Evolutionary conservation across 2,329 filamentous ascomycete genomes (phyloP), one percentile per base, ranked within the genome.

Genomic region (Aureobasidium sp.): DNA sequence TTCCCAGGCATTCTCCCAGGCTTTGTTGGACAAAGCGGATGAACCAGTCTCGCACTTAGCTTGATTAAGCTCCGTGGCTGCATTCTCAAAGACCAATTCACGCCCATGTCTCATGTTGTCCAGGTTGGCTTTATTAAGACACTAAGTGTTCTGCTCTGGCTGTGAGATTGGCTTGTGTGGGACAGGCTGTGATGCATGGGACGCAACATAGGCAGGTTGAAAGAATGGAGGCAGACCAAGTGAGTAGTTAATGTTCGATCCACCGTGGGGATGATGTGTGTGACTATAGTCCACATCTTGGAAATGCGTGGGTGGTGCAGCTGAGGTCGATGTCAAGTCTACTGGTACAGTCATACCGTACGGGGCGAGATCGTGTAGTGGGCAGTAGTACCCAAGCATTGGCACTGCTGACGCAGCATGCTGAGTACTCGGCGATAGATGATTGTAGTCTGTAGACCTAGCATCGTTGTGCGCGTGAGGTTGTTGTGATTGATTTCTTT

Each of bases 1-100:
- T 37, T 43, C 36, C 55, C 46, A 60, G 5, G 57, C 57, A 39
- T 51, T 27, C 26, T 51, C 57, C 44, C 57, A 60, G 24, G 44
- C 37, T 26, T 37, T 59, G 32, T 48, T 48, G 10, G 29, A n/a
- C 15, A 15, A 8, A 10, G 15, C 15, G n/a, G 57, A 41, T n/a
- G 20, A 15, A 26, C 34, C 34, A 17, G 6, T 29, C 5, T 39
- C 26, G 12, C 20, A 13, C 15, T n/a, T 59, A 5, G 15, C 24
- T 48, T 29, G 41, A 4, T 29, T 32, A 13, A 47, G 43, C 2
- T 59, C 55, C 12, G 27, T 12, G 17, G 41, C 55, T 20, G 55
- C 55, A 3, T 20, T 59, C 5, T 39, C 12, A 24, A 59, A 59
- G 20, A 59, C 15, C 44, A 59, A 27, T 5, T 59, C 34, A 37